Conservation (phyloP, 2,329 filamentous ascomycete genomes). For the Sphaerulina vaccinii region DNA sequence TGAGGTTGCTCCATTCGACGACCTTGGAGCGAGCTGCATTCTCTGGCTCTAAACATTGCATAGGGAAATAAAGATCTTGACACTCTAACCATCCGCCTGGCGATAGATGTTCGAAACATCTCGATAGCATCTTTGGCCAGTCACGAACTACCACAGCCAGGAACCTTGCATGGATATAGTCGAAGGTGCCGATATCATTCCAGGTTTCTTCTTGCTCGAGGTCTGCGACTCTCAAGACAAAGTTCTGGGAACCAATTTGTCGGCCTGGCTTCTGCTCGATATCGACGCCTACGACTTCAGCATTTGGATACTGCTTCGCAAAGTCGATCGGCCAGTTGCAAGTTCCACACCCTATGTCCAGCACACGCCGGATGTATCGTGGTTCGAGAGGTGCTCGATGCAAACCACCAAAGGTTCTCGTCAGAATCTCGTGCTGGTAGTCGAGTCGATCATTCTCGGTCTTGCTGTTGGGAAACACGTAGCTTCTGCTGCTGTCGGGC, state of each 20-base stretch:
- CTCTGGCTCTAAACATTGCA: neutral
- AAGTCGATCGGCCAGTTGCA: conserved; percentile 11
- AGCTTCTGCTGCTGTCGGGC: neutral
- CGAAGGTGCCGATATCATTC: neutral
- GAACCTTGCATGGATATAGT: neutral
- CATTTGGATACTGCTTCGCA: neutral
- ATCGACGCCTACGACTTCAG: neutral
- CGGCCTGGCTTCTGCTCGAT: neutral
- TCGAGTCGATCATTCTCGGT: conserved; percentile 7
- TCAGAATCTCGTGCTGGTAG: conserved; percentile 5
- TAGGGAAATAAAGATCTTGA: neutral
- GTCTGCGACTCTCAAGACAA: neutral
- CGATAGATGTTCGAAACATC: neutral
- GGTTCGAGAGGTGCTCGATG: conserved; percentile 2
- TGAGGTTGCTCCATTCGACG: neutral
- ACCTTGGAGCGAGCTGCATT: neutral
- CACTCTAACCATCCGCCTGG: neutral
- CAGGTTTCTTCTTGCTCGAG: neutral
- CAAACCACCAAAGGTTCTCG: conserved; percentile 1
- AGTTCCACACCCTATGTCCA: conserved; percentile 11
- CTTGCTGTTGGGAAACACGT: conserved; percentile 1
- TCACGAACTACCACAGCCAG: neutral
- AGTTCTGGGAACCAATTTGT: neutral
- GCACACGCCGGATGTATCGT: neutral
- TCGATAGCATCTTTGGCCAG: neutral